Percentiles rank a stretch among this genome's conserved stretches.
Evolutionary conservation across 73 alveolate genomes (phyloP).

Genomic region (Tetrahymena thermophila): DNA sequence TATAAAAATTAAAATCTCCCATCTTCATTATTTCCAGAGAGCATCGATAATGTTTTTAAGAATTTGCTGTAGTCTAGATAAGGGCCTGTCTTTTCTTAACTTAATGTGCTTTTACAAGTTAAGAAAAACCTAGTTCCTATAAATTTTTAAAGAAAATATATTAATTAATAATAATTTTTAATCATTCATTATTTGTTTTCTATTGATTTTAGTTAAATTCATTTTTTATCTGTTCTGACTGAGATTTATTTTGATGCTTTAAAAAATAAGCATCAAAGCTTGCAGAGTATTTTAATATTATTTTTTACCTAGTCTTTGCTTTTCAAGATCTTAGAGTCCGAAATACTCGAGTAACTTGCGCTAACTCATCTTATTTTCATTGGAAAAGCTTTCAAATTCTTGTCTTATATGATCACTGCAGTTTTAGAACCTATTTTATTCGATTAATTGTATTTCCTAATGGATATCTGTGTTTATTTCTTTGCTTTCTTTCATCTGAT

Average conservation of each 20-base stretch:
- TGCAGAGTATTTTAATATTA: too few species aligned
- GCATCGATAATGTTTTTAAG: slow-evolving; percentile 36
- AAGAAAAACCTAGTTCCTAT: slow-evolving; percentile 22
- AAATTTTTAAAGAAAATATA: neutral
- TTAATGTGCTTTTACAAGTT: slow-evolving; percentile 32
- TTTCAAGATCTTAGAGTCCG: slow-evolving; percentile 35
- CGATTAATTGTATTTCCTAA: neutral
- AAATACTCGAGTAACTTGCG: slow-evolving; percentile 34
- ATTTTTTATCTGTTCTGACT: too few species aligned
- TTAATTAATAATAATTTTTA: too few species aligned
- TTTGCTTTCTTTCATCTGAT: neutral
- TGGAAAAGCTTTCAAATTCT: slow-evolving; percentile 36
- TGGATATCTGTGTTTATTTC: neutral
- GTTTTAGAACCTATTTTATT: neutral
- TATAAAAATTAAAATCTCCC: slow-evolving; percentile 34
- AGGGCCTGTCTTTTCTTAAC: slow-evolving; percentile 42
- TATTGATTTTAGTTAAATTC: too few species aligned
- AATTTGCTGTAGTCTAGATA: slow-evolving; percentile 33
- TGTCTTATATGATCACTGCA: slow-evolving; percentile 20
- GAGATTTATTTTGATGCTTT: neutral
- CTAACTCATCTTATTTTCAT: slow-evolving; percentile 43
- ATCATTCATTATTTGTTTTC: too few species aligned
- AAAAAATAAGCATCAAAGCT: neutral
- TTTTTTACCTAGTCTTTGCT: slow-evolving; percentile 26
- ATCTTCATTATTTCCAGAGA: slow-evolving; percentile 21